Evolutionary conservation across 306 rosid genomes (phyloP), one percentile per base, ranked within the genome.

Genomic region (Lupinus albus): DNA sequence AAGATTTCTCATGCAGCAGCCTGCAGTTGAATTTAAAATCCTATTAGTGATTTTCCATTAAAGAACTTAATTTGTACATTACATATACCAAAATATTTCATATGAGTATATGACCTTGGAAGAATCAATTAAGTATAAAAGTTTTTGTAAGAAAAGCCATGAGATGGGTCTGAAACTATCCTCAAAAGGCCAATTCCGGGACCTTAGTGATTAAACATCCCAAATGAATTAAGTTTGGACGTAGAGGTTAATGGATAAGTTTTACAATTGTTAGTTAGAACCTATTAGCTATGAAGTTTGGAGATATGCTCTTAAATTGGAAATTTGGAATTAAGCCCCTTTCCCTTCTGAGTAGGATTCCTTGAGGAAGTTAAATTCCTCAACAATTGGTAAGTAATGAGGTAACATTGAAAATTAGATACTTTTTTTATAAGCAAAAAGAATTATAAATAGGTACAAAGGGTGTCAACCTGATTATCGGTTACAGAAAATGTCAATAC

Each of bases 161-260:
- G 48, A 41, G 76, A 66, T 77, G 87, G 59, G 53, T 71, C 73
- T 80, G 70, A 75, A 67, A 83, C 85, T 74, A 84, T 80, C 83
- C 59, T 30, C 8, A 25, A 38, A 54, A 64, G 20, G 57, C 35
- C 46, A 44, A 21, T 44, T 57, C 53, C n/a, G 35, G 25, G 21
- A 18, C 41, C 13, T 49, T 7, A 21, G n/a, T 5, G 49, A 28
- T 25, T 46, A 32, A 44, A 33, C 48, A 11, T 16, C 11, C 42
- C 66, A 56, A 58, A 33, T 33, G 38, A 33, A 33, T 4, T 30
- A 8, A 64, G 64, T 68, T 68, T 61, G 13, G 13, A 57, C 1
- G 46, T 61, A 45, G 17, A 36, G 35, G 15, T 20, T 71, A 48
- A 25, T 1, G 21, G 56, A 62, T 69, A 54, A 20, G 59, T 35